Evolutionary conservation across 495 filamentous ascomycete genomes (phyloP).

Genomic region (Hypomontagnella submonticulosa): DNA sequence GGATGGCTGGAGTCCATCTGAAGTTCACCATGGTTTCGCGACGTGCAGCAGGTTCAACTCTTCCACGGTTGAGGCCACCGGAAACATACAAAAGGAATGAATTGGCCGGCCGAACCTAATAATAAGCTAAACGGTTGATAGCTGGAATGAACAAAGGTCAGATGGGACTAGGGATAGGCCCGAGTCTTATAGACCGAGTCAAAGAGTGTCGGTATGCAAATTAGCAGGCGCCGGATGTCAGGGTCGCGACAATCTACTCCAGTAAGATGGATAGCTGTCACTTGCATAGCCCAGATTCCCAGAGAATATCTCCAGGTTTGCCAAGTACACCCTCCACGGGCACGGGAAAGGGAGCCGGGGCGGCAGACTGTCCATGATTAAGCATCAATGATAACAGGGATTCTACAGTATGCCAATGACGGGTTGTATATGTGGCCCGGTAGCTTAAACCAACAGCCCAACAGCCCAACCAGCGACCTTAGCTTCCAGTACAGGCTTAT

Average conservation of each 20-base stretch:
- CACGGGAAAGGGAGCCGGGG: too few relatives aligned
- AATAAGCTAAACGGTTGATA: constrained; percentile 15
- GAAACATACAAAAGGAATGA: constrained; percentile 12
- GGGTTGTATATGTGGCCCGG: constrained; percentile 23
- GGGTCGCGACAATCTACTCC: constrained; percentile 24
- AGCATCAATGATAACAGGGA: constrained; percentile 28
- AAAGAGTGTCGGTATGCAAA: constrained; percentile 11
- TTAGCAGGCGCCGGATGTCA: constrained; percentile 1
- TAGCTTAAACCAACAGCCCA: constrained; percentile 24
- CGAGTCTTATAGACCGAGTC: constrained; percentile 43
- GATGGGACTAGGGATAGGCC: constrained; percentile 20
- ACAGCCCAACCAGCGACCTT: constrained; percentile 4
- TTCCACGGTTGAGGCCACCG: constrained; percentile 6
- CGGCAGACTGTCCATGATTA: constrained; percentile 10
- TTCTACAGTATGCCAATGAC: constrained; percentile 4
- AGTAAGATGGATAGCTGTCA: constrained; percentile 22
- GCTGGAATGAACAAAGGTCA: constrained; percentile 14
- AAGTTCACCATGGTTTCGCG: constrained; percentile 37
- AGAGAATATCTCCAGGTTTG: constrained; percentile 11
- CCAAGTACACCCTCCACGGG: too few relatives aligned
- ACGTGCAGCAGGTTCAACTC: constrained; percentile 16
- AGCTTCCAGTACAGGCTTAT: constrained; percentile 30
- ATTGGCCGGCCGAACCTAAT: constrained; percentile 15
- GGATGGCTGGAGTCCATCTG: constrained; percentile 29
- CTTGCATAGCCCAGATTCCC: constrained; percentile 26